Base-by-base conservation (phyloP, 1,284 basidiomycete genomes). In the Stygiomarasmius scandens region DNA sequence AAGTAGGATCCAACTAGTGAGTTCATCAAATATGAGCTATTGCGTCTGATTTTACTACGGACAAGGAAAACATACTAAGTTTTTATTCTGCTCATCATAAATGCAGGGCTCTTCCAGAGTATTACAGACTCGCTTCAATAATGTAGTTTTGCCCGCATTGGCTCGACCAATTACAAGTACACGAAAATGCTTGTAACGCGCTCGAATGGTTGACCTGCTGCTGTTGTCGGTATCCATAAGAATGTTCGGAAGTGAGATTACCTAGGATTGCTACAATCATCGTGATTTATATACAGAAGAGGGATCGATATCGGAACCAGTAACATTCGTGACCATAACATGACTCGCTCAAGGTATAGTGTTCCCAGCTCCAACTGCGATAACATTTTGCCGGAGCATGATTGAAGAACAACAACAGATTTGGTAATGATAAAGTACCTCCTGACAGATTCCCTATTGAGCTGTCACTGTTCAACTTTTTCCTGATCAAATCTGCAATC, bases 101-200 rank as follows among this genome's bases (percentile, higher is more conserved):
- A 58, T n/a, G 19, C 11, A 41, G 10, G 11, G 48, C 16, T 27
- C 24, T 20, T 11, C 45, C 45, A 24, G 43, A 12, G 50, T 58
- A 14, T 53, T 29, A 34, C 50, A 48, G 49, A 58, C 52, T n/a
- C 19, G 34, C 34, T 58, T 19, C 3, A 53, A 36, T 24, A 58
- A 22, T 16, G 56, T 58, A 1, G 56, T 58, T 46, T 58, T 58
- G 29, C 56, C 56, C n/a, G 56, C 50, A 32, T 58, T 58, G 20
- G 41, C 47, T 29, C 51, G 52, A 10, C 56, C 56, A 51, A 58
- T 58, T 3, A 58, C 56, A n/a, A 58, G 44, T 23, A 58, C 25
- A 23, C 56, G 56, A 49, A 53, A 53, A n/a, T 19, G 38, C 38
- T 41, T 32, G 29, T 32, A 32, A 16, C 11, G n/a, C 6, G 4